A percentile compares a stretch with the other conserved stretches of the same genome.
These are phyloP conservation scores for Ophiostoma pallidulum DNA, from an alignment of 2,329 filamentous ascomycete species.

Conservation along the genomic window DNA sequence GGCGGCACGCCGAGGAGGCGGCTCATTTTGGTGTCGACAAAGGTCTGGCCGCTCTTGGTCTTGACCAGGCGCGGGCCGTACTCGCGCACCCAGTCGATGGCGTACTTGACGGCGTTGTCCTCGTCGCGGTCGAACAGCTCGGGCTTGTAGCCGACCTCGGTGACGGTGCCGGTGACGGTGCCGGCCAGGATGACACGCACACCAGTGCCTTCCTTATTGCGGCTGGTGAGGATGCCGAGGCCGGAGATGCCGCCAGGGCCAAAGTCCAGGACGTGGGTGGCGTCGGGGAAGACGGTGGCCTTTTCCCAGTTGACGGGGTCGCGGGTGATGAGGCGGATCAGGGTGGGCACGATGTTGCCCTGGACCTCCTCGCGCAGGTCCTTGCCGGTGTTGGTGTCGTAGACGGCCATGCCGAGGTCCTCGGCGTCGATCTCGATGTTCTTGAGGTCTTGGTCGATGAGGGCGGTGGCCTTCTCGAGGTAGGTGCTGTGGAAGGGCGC, in stretches of 20 bases:
- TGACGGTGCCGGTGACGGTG: conserved; percentile 79
- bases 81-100: conserved; percentile 95
- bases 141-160: conserved; percentile 93
- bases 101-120: conserved; percentile 88
- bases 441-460: conserved; percentile 81
- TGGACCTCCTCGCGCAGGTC: conserved; percentile 64
- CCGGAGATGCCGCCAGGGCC: conserved; percentile 95
- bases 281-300: conserved; percentile 80
- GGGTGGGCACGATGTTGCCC: conserved; percentile 73
- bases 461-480: conserved; percentile 67
- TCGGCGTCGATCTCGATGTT: conserved; percentile 66
- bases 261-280: conserved; percentile 93
- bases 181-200: conserved; percentile 94
- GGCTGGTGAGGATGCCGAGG: conserved; percentile 89
- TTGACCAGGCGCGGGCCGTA: conserved; percentile 87
- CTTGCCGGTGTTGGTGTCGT: conserved; percentile 78
- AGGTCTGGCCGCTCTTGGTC: conserved; percentile 80
- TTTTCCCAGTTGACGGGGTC: conserved; percentile 95
- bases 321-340: conserved; percentile 88
- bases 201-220: conserved; percentile 97
- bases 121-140: conserved; percentile 96
- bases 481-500: conserved; percentile 98
- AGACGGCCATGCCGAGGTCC: conserved; percentile 74
- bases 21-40: conserved; percentile 95
- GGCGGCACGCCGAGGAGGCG: conserved; percentile 75